Evolutionary conservation across 352 stramenopile species (phyloP).

Genomic region (Phytophthora sp.): DNA sequence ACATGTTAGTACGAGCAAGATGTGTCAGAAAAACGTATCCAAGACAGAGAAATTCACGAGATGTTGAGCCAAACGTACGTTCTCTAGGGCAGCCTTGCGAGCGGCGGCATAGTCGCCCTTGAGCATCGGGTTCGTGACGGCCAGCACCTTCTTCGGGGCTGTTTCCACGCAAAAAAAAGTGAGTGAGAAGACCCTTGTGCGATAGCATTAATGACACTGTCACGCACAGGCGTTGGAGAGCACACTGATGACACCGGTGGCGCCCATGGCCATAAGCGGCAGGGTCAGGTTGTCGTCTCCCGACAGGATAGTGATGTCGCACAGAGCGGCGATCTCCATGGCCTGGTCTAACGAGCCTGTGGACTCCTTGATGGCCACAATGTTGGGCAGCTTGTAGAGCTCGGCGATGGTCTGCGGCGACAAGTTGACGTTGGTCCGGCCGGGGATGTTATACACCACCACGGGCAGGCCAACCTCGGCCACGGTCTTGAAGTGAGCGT

Average conservation of each 20-base stretch:
- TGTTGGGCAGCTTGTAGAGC: slow-evolving; percentile 93
- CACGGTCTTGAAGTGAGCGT: slow-evolving; percentile 94
- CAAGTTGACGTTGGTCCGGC: slow-evolving; percentile 96
- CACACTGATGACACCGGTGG: slow-evolving; percentile 91
- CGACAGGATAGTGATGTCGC: slow-evolving; percentile 92
- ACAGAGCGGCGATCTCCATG: slow-evolving; percentile 88
- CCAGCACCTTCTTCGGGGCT: slow-evolving; percentile 87
- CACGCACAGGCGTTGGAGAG: slow-evolving; percentile 88
- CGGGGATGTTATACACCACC: slow-evolving; percentile 98
- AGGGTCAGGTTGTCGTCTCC: slow-evolving; percentile 92
- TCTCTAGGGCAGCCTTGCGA: slow-evolving; percentile 84
- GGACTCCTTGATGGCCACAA: slow-evolving; percentile 98
- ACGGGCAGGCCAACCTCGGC: slow-evolving; percentile 91
- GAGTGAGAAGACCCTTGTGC: slow-evolving; percentile 1
- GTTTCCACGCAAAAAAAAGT: slow-evolving; percentile 17
- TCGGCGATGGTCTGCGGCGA: slow-evolving; percentile 94
- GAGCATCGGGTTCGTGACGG: slow-evolving; percentile 77
- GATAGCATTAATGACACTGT: background rate
- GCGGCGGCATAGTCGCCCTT: slow-evolving; percentile 83
- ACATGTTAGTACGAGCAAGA: background rate
- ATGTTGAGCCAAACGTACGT: slow-evolving; percentile 53
- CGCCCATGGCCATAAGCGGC: slow-evolving; percentile 89
- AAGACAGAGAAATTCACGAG: slow-evolving; percentile 3
- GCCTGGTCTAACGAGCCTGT: slow-evolving; percentile 93
- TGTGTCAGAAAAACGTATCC: no score